These are phyloP conservation scores for Leccinum arenicola DNA, from an alignment of 768 basidiomycete genomes.

Conservation along the genomic window DNA sequence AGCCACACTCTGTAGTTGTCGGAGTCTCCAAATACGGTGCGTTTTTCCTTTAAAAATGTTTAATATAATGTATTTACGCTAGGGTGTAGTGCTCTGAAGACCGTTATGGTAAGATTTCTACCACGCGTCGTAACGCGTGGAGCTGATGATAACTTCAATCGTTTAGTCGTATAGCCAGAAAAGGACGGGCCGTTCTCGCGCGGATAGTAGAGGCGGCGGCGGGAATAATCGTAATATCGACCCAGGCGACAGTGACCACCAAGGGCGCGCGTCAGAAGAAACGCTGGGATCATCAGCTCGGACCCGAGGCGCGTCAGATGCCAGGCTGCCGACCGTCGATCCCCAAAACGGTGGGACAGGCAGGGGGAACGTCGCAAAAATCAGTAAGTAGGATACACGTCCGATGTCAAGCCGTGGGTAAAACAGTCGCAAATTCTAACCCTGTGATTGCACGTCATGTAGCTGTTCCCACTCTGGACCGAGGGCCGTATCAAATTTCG, in stretches of 20 bases:
- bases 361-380: conserved; percentile 20
- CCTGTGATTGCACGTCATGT: conserved; percentile 13
- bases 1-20: conserved; percentile 85
- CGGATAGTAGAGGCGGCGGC: conserved; percentile 47
- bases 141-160: conserved; percentile 15
- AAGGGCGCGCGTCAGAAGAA: conserved; percentile 34
- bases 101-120: conserved; percentile 64
- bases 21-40: conserved; percentile 86
- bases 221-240: conserved; percentile 36
- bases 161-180: conserved; percentile 76
- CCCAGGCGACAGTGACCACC: conserved; percentile 37
- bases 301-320: conserved; percentile 72
- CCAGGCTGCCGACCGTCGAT: conserved; percentile 36
- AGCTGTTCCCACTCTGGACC: conserved; percentile 23
- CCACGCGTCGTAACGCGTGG: neutral
- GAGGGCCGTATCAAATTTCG: conserved; percentile 14
- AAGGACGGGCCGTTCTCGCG: conserved; percentile 52
- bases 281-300: conserved; percentile 33
- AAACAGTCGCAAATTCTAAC: conserved; percentile 23
- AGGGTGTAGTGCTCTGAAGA: conserved; percentile 63
- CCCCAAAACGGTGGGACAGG: conserved; percentile 23
- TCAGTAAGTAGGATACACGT: conserved; percentile 29
- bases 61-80: conserved; percentile 7
- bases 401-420: conserved; percentile 19
- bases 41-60: conserved; percentile 25